These are phyloP conservation scores for Coprinopsis strossmayeri DNA, from an alignment of 768 basidiomycete genomes.

Conservation along the genomic window DNA sequence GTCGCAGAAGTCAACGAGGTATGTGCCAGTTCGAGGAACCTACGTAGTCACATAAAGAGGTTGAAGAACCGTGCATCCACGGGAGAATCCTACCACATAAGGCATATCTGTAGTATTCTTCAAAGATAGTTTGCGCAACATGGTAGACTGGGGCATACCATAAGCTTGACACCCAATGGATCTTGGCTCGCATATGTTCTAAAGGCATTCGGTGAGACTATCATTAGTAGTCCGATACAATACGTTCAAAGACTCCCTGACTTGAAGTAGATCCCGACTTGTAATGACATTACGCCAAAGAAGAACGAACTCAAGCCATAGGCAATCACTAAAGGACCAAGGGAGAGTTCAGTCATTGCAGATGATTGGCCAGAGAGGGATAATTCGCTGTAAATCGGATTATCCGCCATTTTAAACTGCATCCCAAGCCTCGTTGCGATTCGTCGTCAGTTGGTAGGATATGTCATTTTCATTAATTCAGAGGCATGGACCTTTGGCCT, in stretches of 20 bases:
- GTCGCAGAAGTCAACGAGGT: neutral
- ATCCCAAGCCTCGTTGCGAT: no score
- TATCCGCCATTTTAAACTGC: neutral
- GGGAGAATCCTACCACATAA: neutral
- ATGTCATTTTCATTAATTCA: no score
- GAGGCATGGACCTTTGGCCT: no score
- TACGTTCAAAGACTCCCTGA: no score
- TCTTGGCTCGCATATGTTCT: no score
- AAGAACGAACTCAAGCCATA: slow-evolving; percentile 5
- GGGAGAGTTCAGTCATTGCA: neutral
- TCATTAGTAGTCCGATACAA: no score
- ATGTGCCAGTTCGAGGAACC: slow-evolving; percentile 10
- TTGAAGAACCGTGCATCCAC: neutral
- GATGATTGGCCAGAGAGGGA: neutral
- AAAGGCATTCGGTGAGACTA: no score
- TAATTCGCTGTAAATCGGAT: neutral
- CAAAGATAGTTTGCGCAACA: no score
- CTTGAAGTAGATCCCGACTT: slow-evolving; percentile 1
- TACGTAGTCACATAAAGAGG: neutral
- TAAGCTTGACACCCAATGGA: no score
- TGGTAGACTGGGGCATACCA: no score
- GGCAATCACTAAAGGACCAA: slow-evolving; percentile 9
- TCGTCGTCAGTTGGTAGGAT: no score
- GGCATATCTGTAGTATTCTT: slow-evolving; percentile 11
- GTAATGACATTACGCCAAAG: slow-evolving; percentile 6